Conservation (phyloP, 2,329 filamentous ascomycete species). For the Cryoendolithus antarcticus region DNA sequence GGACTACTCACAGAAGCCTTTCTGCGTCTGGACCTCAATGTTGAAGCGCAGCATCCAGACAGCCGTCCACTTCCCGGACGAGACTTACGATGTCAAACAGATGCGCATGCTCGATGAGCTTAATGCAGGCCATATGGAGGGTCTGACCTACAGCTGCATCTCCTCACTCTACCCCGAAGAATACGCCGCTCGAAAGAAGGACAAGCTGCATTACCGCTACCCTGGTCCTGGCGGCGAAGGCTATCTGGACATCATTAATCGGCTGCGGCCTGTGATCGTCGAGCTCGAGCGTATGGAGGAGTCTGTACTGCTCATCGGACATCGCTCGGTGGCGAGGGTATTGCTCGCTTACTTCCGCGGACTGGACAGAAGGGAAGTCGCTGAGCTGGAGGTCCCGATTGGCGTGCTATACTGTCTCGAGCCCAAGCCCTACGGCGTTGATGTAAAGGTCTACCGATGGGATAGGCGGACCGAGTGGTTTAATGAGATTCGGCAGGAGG, state of each 20-base stretch:
- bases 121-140: conserved; percentile 84
- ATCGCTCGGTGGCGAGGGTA: conserved; percentile 83
- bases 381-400: conserved; percentile 84
- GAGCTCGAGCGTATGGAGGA: conserved; percentile 97
- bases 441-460: conserved; percentile 92
- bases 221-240: conserved; percentile 91
- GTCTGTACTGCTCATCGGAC: conserved; percentile 82
- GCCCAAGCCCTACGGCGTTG: conserved; percentile 93
- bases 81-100: conserved; percentile 91
- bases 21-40: conserved; percentile 98
- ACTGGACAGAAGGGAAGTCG: conserved; percentile 78
- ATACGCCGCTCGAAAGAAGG: conserved; percentile 62
- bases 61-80: conserved; percentile 82
- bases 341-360: conserved; percentile 95
- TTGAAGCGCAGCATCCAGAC: conserved; percentile 80
- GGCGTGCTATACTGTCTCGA: conserved; percentile 92
- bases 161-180: conserved; percentile 66
- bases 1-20: conserved; percentile 55
- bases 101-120: conserved; percentile 65
- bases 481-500: conserved; percentile 45
- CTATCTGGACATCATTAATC: conserved; percentile 93
- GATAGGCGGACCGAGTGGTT: conserved; percentile 69
- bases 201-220: conserved; percentile 95
- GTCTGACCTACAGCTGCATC: conserved; percentile 89
- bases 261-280: conserved; percentile 85